Percentiles rank a stretch among this genome's conserved stretches.
Conservation (phyloP, 2,329 filamentous ascomycete species). For the Neofusicoccum cordaticola region DNA sequence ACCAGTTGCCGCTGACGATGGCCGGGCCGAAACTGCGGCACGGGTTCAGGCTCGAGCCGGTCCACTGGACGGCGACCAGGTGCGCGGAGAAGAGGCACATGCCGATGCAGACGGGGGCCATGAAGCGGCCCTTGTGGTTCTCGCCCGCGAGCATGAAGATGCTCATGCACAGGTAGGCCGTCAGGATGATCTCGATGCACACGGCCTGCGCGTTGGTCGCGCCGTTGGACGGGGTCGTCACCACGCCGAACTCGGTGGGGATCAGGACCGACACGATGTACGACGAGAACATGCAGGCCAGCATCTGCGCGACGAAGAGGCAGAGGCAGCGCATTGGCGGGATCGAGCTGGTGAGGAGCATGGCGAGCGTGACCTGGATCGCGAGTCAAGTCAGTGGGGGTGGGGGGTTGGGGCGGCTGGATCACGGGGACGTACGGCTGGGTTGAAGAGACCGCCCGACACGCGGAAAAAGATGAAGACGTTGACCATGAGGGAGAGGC, state of each 20-base stretch:
- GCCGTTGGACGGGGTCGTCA: slow-evolving; percentile 40
- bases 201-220: slow-evolving; percentile 45
- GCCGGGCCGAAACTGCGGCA: slow-evolving; percentile 49
- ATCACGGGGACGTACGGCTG: slow-evolving; percentile 24
- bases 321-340: slow-evolving; percentile 42
- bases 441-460: slow-evolving; percentile 53
- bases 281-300: slow-evolving; percentile 47
- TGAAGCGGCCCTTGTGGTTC: slow-evolving; percentile 39
- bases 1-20: slow-evolving; percentile 45
- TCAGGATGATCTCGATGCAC: slow-evolving; percentile 52
- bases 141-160: slow-evolving; percentile 48
- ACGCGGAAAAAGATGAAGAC: slow-evolving; percentile 56
- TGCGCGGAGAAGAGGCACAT: slow-evolving; percentile 48
- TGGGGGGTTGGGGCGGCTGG: not conserved
- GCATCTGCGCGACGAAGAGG: slow-evolving; percentile 45
- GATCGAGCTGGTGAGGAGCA: slow-evolving; percentile 47
- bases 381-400: not conserved
- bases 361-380: slow-evolving; percentile 44
- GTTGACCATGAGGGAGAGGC: slow-evolving; percentile 50
- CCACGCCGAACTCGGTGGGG: slow-evolving; percentile 45
- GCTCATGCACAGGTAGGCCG: slow-evolving; percentile 48
- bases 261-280: slow-evolving; percentile 45
- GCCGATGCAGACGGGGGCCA: slow-evolving; percentile 43
- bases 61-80: slow-evolving; percentile 36
- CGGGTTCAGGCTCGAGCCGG: slow-evolving; percentile 49